Evolutionary conservation across 2,329 filamentous ascomycete species (phyloP), one percentile per base, ranked within the genome.

Genomic region (Aspergillus arachidicola): DNA sequence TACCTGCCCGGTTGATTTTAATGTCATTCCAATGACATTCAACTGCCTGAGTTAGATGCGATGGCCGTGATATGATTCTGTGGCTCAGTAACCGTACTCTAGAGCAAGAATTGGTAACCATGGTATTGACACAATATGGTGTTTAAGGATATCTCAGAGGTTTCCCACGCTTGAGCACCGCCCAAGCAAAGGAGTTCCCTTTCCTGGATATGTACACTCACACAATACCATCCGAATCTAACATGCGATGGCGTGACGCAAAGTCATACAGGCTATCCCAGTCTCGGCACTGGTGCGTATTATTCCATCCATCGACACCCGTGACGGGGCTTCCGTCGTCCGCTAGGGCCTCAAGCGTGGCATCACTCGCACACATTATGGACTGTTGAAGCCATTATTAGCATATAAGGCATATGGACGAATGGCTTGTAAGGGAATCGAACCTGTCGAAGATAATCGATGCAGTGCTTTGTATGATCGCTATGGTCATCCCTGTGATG

Each of bases 391-490:
- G 5, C 1, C 1, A 38, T 14, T 26, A 7, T 32, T 32, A 51
- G 28, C 21, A 19, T 6, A 19, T 6, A 19, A 12, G 26, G 4
- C 2, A 2, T 3, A 10, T 11, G 6, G 2, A 23, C 19, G n/a
- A 55, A 38, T 12, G 5, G 7, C 1, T 19, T 7, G 6, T 6
- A 26, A 38, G 28, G 21, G 21, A 2, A 4, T 19, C n/a, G 16
- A 16, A 46, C 51, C 51, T 55, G 51, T 23, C 51, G 51, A 36
- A 38, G 51, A 55, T 38, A 55, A 55, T 55, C 32, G 16, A 55
- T 36, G 32, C 19, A 55, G 14, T 55, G 51, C 5, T 32, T 19
- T 2, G 30, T 36, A 21, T 55, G 51, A 21, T 26, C 34, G 21
- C 32, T 26, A 55, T 55, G 51, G 16, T 55, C 32, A 14, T 41